These are phyloP conservation scores for Diddensiella santjacobensis DNA, from an alignment of 805 yeast species.

Conservation along the genomic window DNA sequence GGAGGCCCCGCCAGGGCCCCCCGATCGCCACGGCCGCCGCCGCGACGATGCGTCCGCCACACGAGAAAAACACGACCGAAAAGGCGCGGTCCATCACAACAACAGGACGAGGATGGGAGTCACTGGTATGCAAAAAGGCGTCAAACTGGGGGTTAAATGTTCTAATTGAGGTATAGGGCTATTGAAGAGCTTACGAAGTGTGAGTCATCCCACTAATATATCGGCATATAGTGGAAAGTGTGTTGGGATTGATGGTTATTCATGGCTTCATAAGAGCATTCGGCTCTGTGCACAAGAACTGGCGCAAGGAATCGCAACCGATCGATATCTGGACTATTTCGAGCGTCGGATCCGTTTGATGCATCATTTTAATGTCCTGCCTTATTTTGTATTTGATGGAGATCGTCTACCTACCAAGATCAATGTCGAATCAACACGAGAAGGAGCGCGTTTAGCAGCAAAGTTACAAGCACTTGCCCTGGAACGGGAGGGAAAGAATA, in stretches of 20 bases:
- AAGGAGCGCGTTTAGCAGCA: slow-evolving; percentile 53
- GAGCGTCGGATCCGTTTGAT: slow-evolving; percentile 65
- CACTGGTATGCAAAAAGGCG: slow-evolving; percentile 16
- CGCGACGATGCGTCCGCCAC: background rate
- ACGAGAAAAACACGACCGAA: background rate
- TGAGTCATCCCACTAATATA: slow-evolving; percentile 58
- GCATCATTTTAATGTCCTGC: slow-evolving; percentile 62
- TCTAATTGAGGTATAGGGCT: slow-evolving; percentile 47
- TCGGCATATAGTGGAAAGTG: slow-evolving; percentile 65
- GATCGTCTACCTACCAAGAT: slow-evolving; percentile 76
- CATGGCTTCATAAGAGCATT: slow-evolving; percentile 92
- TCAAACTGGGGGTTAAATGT: background rate
- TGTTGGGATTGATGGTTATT: slow-evolving; percentile 90
- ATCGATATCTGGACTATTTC: slow-evolving; percentile 55
- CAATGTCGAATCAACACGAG: slow-evolving; percentile 65
- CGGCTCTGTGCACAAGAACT: slow-evolving; percentile 80
- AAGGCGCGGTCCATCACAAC: background rate
- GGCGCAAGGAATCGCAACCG: slow-evolving; percentile 65
- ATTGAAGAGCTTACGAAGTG: slow-evolving; percentile 70
- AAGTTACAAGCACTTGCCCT: slow-evolving; percentile 48
- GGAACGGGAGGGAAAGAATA: slow-evolving; percentile 49
- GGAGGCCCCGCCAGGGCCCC: background rate
- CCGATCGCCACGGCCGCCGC: background rate
- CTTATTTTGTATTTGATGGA: slow-evolving; percentile 92
- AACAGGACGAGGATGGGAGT: slow-evolving; percentile 20